Conservation (phyloP, 257 asterid genomes). For the Cinchona pubescens region DNA sequence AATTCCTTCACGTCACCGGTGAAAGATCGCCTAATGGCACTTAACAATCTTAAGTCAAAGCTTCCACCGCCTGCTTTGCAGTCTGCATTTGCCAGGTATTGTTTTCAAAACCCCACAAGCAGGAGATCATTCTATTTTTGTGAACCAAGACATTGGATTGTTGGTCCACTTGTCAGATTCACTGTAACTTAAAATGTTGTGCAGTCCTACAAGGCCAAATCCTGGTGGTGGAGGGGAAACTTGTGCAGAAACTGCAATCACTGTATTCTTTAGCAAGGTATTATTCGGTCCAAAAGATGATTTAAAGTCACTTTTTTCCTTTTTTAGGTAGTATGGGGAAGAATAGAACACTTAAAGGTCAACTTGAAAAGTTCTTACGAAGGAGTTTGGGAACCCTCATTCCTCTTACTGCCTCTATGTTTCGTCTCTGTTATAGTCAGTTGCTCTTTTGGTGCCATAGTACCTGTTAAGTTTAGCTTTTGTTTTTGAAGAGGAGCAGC, state of each 20-base stretch:
- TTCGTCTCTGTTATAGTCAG: not conserved
- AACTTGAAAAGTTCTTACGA: not conserved
- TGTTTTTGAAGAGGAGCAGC: not conserved
- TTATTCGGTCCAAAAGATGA: not conserved
- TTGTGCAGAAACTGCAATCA: conserved; percentile 91
- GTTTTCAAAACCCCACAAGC: conserved; percentile 9
- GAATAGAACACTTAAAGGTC: not conserved
- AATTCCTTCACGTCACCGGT: conserved; percentile 95
- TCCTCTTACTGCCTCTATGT: not conserved
- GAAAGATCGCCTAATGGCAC: conserved; percentile 80
- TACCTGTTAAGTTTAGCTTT: not conserved
- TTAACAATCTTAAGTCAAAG: conserved; percentile 72
- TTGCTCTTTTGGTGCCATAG: not conserved
- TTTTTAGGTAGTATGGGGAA: not conserved
- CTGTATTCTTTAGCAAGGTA: conserved; percentile 90
- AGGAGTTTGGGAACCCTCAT: not conserved
- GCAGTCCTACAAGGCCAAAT: conserved; percentile 94
- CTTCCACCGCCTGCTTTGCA: conserved; percentile 77
- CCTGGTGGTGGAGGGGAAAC: conserved; percentile 99
- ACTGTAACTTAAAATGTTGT: conserved; percentile 16
- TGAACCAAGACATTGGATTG: not conserved
- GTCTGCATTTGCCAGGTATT: conserved; percentile 92
- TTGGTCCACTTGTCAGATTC: conserved; percentile 4
- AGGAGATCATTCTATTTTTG: conserved; percentile 14
- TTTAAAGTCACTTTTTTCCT: not conserved